Evolutionary conservation across 2,329 filamentous ascomycete species (phyloP), one percentile per base, ranked within the genome.

Genomic region (Cytospora leucostoma): DNA sequence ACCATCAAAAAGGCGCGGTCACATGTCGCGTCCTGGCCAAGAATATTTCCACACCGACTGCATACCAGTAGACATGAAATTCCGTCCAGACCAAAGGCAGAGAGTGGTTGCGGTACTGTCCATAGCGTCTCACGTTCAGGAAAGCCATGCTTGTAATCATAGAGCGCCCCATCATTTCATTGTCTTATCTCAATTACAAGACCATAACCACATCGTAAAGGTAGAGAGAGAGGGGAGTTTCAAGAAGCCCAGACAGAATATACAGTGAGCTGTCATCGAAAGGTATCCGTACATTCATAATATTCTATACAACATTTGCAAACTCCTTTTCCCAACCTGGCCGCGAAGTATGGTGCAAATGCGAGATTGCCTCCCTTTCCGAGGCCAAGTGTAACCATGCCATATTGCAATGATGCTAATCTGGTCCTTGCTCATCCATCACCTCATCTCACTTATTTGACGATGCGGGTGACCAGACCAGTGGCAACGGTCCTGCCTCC

Each of bases 401-500:
- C 38, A 40, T 58, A 7, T n/a, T 37, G 15, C 27, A 44, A 33
- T 54, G 13, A 19, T 54, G 33, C 59, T 33, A 11, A 13, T 52
- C 27, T 59, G 34, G 21, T 21, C 21, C 49, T 58, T 37, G 21
- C 44, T 19, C 12, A 21, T 47, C 7, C 51, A 64, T 38, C 37
- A 47, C 37, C 47, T 67, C 44, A 52, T 53, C 58, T 65, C 54
- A 59, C 69, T 81, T 84, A 86, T 73, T 84, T 78, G 60, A 87
- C 67, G 74, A 95, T 88, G 72, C 88, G 88, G 69, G 91, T 95
- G 71, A 93, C 84, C 71, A 95, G 82, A 77, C 91, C 91, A 71
- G 91, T 95, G 71, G 91, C 91, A 64, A 95, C 90, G 65, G 91
- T 95, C 71, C 92, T 88, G 72, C 94, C 93, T 82, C 95, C 95